Base-by-base conservation (phyloP, 2,329 filamentous ascomycete species). In the Ceratocystis diversiconidia region DNA sequence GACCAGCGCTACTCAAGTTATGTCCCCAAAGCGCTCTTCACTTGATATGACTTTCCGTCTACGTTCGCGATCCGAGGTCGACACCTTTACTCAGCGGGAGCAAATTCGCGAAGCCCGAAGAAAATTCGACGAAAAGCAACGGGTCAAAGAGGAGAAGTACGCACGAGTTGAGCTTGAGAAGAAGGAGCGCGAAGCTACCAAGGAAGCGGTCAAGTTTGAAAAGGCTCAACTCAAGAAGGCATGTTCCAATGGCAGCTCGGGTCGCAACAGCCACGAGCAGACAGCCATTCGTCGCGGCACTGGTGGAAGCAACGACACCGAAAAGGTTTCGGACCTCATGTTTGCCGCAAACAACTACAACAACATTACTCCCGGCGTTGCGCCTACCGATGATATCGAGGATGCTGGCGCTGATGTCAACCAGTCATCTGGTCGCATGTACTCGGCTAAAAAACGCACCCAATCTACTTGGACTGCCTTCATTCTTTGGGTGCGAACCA, bases 401-500 rank as follows among this genome's bases (percentile, higher is more conserved):
- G 76, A 78, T 19, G 76, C 78, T 19, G 76, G 77, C 2, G 76
- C 79, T 19, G 73, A 74, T 15, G 80, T 81, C 66, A 73, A 77
- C 65, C 28, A 63, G 10, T 28, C 57, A 46, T 75, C 74, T 3
- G 73, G 74, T 46, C 75, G 80, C 66, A 75, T 74, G 66, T 78
- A 75, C 70, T 76, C 76, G 6, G 77, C 81, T 66, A 86, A 85
- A 75, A 79, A 77, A 69, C 83, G 81, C 75, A 86, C 83, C 1
- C 81, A 82, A 68, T 78, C 80, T 68, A 79, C 82, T 48, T 87
- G 84, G 83, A 84, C 81, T 6, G 79, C 79, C 25, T 85, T 87
- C 70, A 77, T 86, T 62, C 76, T 87, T 65, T 87, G 84, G 84
- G 72, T 87, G 30, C 77, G 83, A 67, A 86, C 84, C n/a, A 73